These are phyloP conservation scores for Dunaliella salina DNA, from an alignment of 163 green algal species.

Conservation along the genomic window DNA sequence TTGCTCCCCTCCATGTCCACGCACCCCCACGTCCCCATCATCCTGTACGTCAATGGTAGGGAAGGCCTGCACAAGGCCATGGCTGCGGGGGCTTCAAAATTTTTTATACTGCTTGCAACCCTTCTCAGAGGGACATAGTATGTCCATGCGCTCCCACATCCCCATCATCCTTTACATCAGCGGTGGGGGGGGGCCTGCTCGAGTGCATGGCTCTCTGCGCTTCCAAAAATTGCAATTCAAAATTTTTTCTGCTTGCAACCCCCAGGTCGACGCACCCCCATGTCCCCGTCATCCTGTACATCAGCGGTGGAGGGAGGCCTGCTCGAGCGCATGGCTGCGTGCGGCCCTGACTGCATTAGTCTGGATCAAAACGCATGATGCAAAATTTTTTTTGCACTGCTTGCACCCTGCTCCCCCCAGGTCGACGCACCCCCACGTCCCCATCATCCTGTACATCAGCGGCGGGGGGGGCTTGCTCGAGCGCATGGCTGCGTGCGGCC, in stretches of 20 bases:
- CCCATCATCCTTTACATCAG: conserved; percentile 94
- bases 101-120: no score
- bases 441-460: conserved; percentile 93
- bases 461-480: conserved; percentile 78
- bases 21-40: conserved; percentile 85
- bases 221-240: no score
- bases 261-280: conserved; percentile 64
- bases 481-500: conserved; percentile 78
- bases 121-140: conserved; percentile 12
- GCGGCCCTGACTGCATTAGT: conserved; percentile 50
- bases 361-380: no score
- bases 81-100: conserved; percentile 52
- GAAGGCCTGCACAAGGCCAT: conserved; percentile 89
- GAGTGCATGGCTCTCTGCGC: conserved; percentile 84
- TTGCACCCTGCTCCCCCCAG: not conserved
- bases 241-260: no score
- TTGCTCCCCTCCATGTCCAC: conserved; percentile 28
- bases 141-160: conserved; percentile 74
- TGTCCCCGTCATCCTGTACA: conserved; percentile 93
- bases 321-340: conserved; percentile 87
- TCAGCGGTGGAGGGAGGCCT: conserved; percentile 73
- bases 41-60: conserved; percentile 86
- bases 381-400: no score
- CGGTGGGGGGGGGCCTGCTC: conserved; percentile 69
- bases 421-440: conserved; percentile 76